phyloP scores from a whole-genome alignment of 2,329 filamentous ascomycete species.

The Cladophialophora psammophila region DNA sequence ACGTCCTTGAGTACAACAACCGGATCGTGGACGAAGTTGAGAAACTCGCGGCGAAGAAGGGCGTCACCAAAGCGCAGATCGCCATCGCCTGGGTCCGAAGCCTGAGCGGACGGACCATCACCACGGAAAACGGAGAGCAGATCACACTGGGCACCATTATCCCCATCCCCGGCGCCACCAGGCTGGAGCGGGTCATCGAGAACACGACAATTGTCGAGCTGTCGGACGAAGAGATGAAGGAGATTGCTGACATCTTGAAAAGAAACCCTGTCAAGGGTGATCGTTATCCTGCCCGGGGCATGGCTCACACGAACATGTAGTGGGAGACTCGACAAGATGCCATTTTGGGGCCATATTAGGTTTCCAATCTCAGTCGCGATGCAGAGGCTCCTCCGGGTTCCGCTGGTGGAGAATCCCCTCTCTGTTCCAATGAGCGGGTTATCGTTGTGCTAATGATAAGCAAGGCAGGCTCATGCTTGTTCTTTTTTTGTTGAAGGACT shows the following conservation, averaged over 20 bases:
- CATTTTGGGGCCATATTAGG: background rate
- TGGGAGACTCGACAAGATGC: background rate
- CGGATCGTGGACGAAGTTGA: conserved; percentile 57
- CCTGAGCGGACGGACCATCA: conserved; percentile 46
- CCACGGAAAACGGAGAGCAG: conserved; percentile 30
- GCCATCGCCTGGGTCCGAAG: conserved; percentile 59
- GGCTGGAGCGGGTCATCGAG: conserved; percentile 49
- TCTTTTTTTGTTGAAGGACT: no score
- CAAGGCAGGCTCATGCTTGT: no score
- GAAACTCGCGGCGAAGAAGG: conserved; percentile 55
- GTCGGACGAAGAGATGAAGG: conserved; percentile 57
- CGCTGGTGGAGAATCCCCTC: background rate
- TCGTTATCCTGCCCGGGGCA: conserved; percentile 24
- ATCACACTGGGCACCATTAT: conserved; percentile 44
- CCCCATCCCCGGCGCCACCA: conserved; percentile 54
- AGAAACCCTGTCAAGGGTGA: conserved; percentile 42
- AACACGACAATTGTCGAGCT: conserved; percentile 52
- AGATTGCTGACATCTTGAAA: conserved; percentile 57
- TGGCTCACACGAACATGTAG: conserved; percentile 18
- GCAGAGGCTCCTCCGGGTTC: no score
- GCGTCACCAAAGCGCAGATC: conserved; percentile 55
- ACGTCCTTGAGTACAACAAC: conserved; percentile 59
- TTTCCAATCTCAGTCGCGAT: background rate
- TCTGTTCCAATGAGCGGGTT: background rate
- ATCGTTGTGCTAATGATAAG: no score